These are phyloP conservation scores for Kodamaea hsintzibuensis DNA, from an alignment of 805 yeast species.

Conservation along the genomic window DNA sequence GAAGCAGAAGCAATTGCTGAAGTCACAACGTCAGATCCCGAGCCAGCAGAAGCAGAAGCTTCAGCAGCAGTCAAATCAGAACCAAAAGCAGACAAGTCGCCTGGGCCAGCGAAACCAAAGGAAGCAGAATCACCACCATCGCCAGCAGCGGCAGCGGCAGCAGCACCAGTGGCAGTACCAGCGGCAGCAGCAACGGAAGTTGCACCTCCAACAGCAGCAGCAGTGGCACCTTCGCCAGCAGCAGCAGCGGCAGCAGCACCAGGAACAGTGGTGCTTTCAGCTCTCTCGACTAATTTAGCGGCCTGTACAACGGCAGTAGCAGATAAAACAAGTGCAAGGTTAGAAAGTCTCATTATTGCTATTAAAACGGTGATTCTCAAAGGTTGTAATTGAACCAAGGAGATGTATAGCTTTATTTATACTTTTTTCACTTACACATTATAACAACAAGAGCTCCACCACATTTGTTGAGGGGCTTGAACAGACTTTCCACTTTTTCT, in stretches of 20 bases:
- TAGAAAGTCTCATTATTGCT: constrained; percentile 13
- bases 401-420: not conserved
- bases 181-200: constrained; percentile 4
- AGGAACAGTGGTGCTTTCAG: constrained; percentile 25
- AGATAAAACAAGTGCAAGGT: constrained; percentile 13
- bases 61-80: constrained; percentile 8
- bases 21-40: not conserved
- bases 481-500: constrained; percentile 1
- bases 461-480: not conserved
- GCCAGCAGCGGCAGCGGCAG: constrained; percentile 7
- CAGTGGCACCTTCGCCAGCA: constrained; percentile 17
- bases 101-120: constrained; percentile 7
- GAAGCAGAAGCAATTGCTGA: not conserved
- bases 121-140: constrained; percentile 7
- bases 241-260: constrained; percentile 18
- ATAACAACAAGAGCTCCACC: not conserved
- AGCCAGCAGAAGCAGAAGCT: constrained; percentile 10
- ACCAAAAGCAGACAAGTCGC: too few species aligned
- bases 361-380: not conserved
- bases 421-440: constrained; percentile 1
- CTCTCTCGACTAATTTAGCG: constrained; percentile 18
- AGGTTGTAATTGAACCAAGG: not conserved
- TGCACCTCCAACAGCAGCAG: constrained; percentile 11
- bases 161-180: constrained; percentile 8
- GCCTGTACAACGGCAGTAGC: constrained; percentile 13